These are phyloP conservation scores for Chaetothyriales sp. DNA, from an alignment of 2,329 filamentous ascomycete genomes.

Conservation along the genomic window DNA sequence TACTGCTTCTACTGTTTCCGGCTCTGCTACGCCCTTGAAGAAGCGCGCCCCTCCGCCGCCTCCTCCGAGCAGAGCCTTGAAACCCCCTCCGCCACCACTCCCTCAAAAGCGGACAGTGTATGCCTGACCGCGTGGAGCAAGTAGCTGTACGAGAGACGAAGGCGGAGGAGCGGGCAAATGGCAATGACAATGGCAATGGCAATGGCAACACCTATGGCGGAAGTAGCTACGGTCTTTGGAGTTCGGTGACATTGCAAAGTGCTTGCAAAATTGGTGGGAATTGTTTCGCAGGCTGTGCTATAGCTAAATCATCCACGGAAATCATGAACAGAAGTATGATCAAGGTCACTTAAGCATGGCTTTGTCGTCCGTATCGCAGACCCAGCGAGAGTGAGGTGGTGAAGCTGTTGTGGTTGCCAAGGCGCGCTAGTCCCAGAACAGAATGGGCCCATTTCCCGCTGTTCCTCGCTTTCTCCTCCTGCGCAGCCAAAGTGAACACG, in stretches of 20 bases:
- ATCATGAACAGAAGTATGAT: too few relatives aligned
- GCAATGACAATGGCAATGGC: too few relatives aligned
- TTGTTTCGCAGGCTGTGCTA: neutral
- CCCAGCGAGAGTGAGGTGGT: neutral
- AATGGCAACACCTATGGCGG: too few relatives aligned
- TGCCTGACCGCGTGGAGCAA: slow-evolving; percentile 2
- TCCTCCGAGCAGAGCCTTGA: slow-evolving; percentile 47
- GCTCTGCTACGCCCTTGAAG: slow-evolving; percentile 28
- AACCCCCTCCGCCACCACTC: slow-evolving; percentile 48
- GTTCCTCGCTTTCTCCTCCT: slow-evolving; percentile 2
- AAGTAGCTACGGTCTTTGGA: neutral
- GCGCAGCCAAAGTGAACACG: slow-evolving; percentile 10
- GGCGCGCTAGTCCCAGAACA: neutral
- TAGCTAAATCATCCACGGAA: neutral
- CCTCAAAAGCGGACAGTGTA: slow-evolving; percentile 41
- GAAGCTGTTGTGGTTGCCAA: neutral
- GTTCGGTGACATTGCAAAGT: neutral
- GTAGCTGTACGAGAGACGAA: neutral
- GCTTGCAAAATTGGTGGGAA: neutral
- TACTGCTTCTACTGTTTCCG: slow-evolving; percentile 37
- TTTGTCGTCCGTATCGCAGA: too few relatives aligned
- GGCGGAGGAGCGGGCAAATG: too few relatives aligned
- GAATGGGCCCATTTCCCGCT: neutral
- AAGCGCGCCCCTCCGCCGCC: slow-evolving; percentile 49
- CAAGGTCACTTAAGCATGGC: too few relatives aligned